Evolutionary conservation across 257 asterid genomes (phyloP).

Genomic region (Solanum bulbocastanum): DNA sequence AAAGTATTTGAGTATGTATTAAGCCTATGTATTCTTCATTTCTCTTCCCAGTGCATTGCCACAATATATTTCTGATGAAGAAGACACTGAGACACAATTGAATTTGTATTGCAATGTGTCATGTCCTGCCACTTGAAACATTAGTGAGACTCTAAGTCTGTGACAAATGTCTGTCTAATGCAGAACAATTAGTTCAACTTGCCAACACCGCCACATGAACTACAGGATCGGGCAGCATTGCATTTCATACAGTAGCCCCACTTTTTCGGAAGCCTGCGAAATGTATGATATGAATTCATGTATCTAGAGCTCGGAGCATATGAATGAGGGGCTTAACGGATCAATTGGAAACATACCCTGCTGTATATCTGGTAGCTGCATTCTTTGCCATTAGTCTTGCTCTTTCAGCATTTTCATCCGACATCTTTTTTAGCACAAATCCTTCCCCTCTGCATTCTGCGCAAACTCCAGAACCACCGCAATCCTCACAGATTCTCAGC

Average conservation of each 20-base stretch:
- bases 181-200: slow-evolving; percentile 22
- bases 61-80: not conserved
- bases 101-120: not conserved
- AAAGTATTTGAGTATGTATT: too few relatives aligned
- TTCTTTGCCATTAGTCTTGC: slow-evolving; percentile 65
- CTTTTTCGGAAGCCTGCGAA: slow-evolving; percentile 76
- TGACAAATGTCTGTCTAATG: not conserved
- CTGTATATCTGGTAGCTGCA: slow-evolving; percentile 83
- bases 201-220: slow-evolving; percentile 72
- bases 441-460: slow-evolving; percentile 90
- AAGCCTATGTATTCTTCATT: not conserved
- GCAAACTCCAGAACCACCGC: slow-evolving; percentile 80
- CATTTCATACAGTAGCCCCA: slow-evolving; percentile 98
- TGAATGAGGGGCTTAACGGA: not conserved
- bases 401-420: slow-evolving; percentile 58
- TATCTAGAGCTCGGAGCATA: not conserved
- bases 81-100: not conserved
- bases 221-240: slow-evolving; percentile 71
- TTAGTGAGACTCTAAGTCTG: too few relatives aligned
- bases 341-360: slow-evolving; percentile 45
- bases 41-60: not conserved
- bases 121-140: too few relatives aligned
- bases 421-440: slow-evolving; percentile 61
- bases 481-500: slow-evolving; percentile 46
- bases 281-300: not conserved